Conservation (phyloP, 2,329 filamentous ascomycete species). For the Talaromyces rugulosus region DNA sequence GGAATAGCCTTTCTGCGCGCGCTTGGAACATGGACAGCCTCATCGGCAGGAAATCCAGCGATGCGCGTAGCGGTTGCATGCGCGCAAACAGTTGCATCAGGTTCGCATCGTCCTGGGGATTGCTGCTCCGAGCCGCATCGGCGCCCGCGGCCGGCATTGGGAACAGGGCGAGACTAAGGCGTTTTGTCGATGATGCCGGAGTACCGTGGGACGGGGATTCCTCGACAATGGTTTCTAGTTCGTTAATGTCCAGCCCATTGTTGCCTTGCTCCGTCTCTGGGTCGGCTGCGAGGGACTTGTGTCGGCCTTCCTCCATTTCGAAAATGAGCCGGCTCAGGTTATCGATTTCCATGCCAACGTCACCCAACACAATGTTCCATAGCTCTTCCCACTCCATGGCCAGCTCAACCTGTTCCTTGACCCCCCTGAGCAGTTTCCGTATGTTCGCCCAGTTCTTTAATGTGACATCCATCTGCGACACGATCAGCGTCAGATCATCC, state of each 20-base stretch:
- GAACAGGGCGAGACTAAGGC: conserved; percentile 61
- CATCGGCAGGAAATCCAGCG: conserved; percentile 94
- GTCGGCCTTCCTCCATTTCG: conserved; percentile 94
- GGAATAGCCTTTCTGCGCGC: conserved; percentile 73
- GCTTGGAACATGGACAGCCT: conserved; percentile 79
- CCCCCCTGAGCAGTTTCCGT: conserved; percentile 67
- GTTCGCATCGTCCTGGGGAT: conserved; percentile 74
- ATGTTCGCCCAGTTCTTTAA: conserved; percentile 81
- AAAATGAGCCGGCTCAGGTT: conserved; percentile 78
- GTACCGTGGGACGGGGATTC: conserved; percentile 63
- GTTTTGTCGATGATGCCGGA: conserved; percentile 51
- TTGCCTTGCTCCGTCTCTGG: conserved; percentile 51
- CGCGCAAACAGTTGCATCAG: conserved; percentile 86
- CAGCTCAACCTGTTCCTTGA: conserved; percentile 88
- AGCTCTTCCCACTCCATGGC: conserved; percentile 99
- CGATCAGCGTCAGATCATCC: conserved; percentile 68
- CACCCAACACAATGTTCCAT: conserved; percentile 88
- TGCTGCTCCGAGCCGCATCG: conserved; percentile 31
- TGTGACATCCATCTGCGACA: conserved; percentile 85
- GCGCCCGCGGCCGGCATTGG: conserved; percentile 34
- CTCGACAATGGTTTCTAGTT: conserved; percentile 89
- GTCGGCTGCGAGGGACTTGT: conserved; percentile 63
- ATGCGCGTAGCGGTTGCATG: conserved; percentile 90
- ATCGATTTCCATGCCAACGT: conserved; percentile 86
- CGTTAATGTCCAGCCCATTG: conserved; percentile 67